These are phyloP conservation scores for Venturiaceae sp. DNA, from an alignment of 2,329 filamentous ascomycete species.

Conservation along the genomic window DNA sequence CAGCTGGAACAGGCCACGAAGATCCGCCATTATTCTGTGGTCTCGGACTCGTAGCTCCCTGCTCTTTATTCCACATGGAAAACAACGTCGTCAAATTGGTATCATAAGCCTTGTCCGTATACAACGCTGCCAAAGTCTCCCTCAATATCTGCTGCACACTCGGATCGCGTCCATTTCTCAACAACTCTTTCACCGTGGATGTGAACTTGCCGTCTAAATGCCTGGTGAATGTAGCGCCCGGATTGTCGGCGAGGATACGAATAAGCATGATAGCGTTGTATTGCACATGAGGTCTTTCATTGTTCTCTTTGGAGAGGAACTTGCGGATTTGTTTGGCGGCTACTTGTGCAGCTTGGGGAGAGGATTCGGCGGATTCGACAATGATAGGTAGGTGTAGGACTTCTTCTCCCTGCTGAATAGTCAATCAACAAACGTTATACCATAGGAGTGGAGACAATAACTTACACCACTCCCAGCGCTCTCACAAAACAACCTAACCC, in stretches of 20 bases:
- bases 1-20: background rate
- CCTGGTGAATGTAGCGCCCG: conserved; percentile 80
- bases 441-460: background rate
- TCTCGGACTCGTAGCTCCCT: conserved; percentile 32
- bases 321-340: conserved; percentile 74
- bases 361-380: conserved; percentile 90
- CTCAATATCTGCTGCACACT: conserved; percentile 77
- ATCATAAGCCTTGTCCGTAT: conserved; percentile 62
- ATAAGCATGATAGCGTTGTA: conserved; percentile 96
- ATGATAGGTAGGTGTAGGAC: conserved; percentile 87
- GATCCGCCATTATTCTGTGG: conserved; percentile 16
- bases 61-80: conserved; percentile 85
- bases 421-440: conserved; percentile 8
- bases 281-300: conserved; percentile 58
- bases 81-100: conserved; percentile 61
- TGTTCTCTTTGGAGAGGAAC: conserved; percentile 66
- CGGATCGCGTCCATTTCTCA: conserved; percentile 60
- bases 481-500: conserved; percentile 40
- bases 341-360: conserved; percentile 72
- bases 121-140: conserved; percentile 75
- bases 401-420: conserved; percentile 59
- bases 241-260: conserved; percentile 86
- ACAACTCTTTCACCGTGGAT: conserved; percentile 61
- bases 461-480: conserved; percentile 32
- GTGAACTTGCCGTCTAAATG: conserved; percentile 83